A percentile compares a stretch with the other conserved stretches of the same genome.
Conservation (phyloP, 2,329 filamentous ascomycete species). For the Microdochium bolleyi region DNA sequence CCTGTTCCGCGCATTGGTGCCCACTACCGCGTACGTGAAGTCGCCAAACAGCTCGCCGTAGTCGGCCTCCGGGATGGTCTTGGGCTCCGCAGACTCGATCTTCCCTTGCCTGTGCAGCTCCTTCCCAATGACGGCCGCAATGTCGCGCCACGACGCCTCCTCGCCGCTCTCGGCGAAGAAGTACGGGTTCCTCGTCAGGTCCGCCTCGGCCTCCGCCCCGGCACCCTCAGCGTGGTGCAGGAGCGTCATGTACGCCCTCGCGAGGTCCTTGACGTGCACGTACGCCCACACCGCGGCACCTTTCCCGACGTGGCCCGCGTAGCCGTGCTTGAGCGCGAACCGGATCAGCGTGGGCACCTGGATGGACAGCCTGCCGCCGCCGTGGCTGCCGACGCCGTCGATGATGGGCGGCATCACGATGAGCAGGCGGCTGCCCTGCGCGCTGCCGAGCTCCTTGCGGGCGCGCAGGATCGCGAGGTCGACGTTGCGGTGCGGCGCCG, state of each 20-base stretch:
- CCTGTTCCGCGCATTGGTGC: constrained; percentile 31
- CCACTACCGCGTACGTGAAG: constrained; percentile 25
- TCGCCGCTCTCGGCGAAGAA: constrained; percentile 38
- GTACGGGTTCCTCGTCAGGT: constrained; percentile 33
- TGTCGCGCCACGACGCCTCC: constrained; percentile 33
- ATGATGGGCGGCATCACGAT: constrained; percentile 39
- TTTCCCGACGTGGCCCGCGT: constrained; percentile 32
- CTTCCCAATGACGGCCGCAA: constrained; percentile 26
- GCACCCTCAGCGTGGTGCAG: constrained; percentile 34
- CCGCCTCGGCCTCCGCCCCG: constrained; percentile 6
- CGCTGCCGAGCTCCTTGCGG: constrained; percentile 24
- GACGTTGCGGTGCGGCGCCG: constrained; percentile 33
- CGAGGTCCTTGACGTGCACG: constrained; percentile 39
- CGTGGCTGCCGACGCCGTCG: constrained; percentile 33
- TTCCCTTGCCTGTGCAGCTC: constrained; percentile 26
- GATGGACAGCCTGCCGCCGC: constrained; percentile 28
- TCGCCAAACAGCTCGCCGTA: constrained; percentile 31
- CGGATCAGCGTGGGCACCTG: constrained; percentile 37
- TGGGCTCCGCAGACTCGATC: constrained; percentile 25
- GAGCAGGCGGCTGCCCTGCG: constrained; percentile 28
- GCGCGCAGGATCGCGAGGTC: constrained; percentile 33
- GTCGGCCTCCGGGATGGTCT: constrained; percentile 22
- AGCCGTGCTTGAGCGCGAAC: constrained; percentile 39
- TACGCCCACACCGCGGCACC: constrained; percentile 31
- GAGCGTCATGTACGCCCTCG: constrained; percentile 32